Percentiles rank a stretch among this genome's conserved stretches.
phyloP scores from a whole-genome alignment of 73 alveolate species.

The Stentor roeselii region DNA sequence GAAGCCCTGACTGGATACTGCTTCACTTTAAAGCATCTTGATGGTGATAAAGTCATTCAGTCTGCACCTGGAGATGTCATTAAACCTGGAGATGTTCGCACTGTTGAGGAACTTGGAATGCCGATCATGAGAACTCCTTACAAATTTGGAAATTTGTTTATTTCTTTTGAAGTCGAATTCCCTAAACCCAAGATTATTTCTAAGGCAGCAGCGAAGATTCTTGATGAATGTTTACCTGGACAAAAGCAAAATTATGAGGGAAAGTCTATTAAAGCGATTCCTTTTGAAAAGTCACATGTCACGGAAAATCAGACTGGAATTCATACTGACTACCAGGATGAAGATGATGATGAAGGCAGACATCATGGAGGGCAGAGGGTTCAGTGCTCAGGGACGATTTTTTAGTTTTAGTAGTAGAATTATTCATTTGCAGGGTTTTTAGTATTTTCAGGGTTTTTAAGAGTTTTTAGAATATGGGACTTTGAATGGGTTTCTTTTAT shows the following conservation, averaged over 20 bases:
- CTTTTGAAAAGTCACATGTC: background rate
- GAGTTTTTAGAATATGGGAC: too few species aligned
- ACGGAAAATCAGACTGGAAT: slow-evolving; percentile 10
- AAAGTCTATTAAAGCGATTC: background rate
- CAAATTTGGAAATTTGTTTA: slow-evolving; percentile 60
- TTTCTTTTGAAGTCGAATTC: slow-evolving; percentile 65
- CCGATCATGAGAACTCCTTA: slow-evolving; percentile 67
- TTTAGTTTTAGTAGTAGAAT: too few species aligned
- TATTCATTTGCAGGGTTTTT: too few species aligned
- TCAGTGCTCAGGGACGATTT: slow-evolving; percentile 28
- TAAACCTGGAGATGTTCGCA: slow-evolving; percentile 75
- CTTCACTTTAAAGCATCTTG: slow-evolving; percentile 83
- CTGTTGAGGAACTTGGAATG: slow-evolving; percentile 72
- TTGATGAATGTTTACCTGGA: background rate
- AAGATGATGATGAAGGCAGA: slow-evolving; percentile 11
- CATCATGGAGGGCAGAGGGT: background rate
- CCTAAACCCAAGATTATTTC: slow-evolving; percentile 39
- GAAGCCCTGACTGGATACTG: slow-evolving; percentile 96
- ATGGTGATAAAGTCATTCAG: slow-evolving; percentile 77
- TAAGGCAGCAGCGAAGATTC: background rate
- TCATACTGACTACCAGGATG: slow-evolving; percentile 21
- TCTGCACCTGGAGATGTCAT: slow-evolving; percentile 90
- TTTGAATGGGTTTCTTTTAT: too few species aligned
- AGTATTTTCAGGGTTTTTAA: too few species aligned
- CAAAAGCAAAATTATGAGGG: background rate